A percentile compares a stretch with the other conserved stretches of the same genome.
Conservation (phyloP, 495 filamentous ascomycete species). For the Penicillium bovifimosum region DNA sequence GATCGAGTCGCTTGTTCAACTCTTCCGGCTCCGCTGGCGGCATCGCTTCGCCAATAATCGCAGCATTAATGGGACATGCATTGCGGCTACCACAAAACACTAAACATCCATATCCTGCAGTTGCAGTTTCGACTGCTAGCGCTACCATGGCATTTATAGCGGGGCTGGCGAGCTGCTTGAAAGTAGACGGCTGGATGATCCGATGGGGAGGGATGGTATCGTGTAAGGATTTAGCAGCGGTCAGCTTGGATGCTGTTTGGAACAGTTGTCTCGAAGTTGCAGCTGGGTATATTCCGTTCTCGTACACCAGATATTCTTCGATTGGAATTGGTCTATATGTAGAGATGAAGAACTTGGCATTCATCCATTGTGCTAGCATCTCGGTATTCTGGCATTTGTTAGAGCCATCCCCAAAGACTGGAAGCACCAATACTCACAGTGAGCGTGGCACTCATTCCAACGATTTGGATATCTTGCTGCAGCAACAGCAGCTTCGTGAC, state of each 20-base stretch:
- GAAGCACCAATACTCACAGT: constrained; percentile 42
- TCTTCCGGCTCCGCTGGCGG: constrained; percentile 44
- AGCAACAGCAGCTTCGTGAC: constrained; percentile 70
- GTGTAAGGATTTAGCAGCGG: constrained; percentile 26
- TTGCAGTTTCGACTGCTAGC: constrained; percentile 60
- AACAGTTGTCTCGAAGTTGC: constrained; percentile 58
- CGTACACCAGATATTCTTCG: constrained; percentile 71
- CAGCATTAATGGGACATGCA: constrained; percentile 59
- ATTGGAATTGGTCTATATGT: constrained; percentile 70
- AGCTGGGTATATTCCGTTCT: constrained; percentile 63
- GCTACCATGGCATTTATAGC: constrained; percentile 66
- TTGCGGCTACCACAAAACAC: constrained; percentile 72
- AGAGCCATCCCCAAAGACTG: constrained; percentile 3
- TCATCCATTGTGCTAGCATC: constrained; percentile 64
- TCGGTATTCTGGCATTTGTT: constrained; percentile 55
- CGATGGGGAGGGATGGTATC: constrained; percentile 41
- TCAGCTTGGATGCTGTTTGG: constrained; percentile 53
- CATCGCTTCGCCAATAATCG: constrained; percentile 58
- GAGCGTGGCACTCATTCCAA: constrained; percentile 81
- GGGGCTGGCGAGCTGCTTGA: constrained; percentile 57
- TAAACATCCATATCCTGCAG: constrained; percentile 63
- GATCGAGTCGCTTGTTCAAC: constrained; percentile 55
- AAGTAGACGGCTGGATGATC: constrained; percentile 47
- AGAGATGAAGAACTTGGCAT: constrained; percentile 66
- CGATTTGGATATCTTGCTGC: constrained; percentile 63